These are phyloP conservation scores for Penicillium sp. DNA, from an alignment of 2,329 filamentous ascomycete genomes.

Conservation along the genomic window DNA sequence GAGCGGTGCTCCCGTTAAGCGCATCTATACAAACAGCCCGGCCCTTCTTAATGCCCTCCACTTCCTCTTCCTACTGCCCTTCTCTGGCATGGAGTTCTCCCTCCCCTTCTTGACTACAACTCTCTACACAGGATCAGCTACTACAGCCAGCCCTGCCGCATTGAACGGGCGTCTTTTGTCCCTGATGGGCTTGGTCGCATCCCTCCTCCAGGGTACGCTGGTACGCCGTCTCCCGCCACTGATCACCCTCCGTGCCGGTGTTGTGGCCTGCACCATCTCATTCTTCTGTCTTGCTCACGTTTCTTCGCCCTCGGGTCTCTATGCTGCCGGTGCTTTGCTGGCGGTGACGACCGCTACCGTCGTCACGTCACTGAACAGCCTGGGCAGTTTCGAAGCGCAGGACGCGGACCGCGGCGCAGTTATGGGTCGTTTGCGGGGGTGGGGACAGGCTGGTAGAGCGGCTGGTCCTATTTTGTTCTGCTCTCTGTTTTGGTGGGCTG, in stretches of 20 bases:
- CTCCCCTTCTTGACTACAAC: slow-evolving; percentile 97
- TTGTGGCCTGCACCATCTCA: slow-evolving; percentile 71
- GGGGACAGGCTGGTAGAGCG: slow-evolving; percentile 82
- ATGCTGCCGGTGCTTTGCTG: slow-evolving; percentile 76
- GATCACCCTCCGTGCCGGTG: slow-evolving; percentile 73
- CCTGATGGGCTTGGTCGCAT: slow-evolving; percentile 86
- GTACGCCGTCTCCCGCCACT: slow-evolving; percentile 82
- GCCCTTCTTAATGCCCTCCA: slow-evolving; percentile 79
- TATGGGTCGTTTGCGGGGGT: slow-evolving; percentile 74
- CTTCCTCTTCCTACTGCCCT: slow-evolving; percentile 90
- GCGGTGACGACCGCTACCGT: slow-evolving; percentile 92
- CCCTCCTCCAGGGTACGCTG: slow-evolving; percentile 88
- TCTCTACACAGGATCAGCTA: slow-evolving; percentile 70
- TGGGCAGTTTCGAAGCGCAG: slow-evolving; percentile 84
- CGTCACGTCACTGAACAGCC: slow-evolving; percentile 85
- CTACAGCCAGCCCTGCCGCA: slow-evolving; percentile 53
- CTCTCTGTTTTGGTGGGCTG: slow-evolving; percentile 97
- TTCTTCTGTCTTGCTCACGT: slow-evolving; percentile 77
- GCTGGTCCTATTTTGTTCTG: slow-evolving; percentile 88
- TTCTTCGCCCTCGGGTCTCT: slow-evolving; percentile 66
- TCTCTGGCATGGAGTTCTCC: slow-evolving; percentile 97
- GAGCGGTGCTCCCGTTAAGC: not conserved
- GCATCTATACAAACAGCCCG: slow-evolving; percentile 73
- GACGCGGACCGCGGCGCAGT: slow-evolving; percentile 80
- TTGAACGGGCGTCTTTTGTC: slow-evolving; percentile 84